These are phyloP conservation scores for Apiospora pterosperma DNA, from an alignment of 2,329 filamentous ascomycete genomes.

Conservation along the genomic window DNA sequence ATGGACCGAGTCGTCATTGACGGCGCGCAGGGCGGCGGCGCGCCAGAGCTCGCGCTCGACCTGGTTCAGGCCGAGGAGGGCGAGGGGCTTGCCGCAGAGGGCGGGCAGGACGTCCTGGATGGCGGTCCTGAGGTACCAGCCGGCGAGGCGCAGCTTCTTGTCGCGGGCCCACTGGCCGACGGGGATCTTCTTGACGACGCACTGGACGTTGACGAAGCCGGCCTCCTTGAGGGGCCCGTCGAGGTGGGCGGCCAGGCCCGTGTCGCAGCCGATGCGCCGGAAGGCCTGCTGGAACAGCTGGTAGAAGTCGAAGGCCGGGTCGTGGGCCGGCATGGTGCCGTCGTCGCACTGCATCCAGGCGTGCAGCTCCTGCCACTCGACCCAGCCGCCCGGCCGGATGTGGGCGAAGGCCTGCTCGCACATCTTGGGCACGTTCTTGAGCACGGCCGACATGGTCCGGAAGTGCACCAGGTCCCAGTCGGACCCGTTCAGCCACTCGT, in stretches of 20 bases:
- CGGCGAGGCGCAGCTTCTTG: constrained; percentile 9
- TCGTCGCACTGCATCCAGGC: constrained; percentile 37
- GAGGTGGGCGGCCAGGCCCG: constrained; percentile 31
- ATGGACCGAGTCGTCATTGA: constrained; percentile 12
- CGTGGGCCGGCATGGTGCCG: constrained; percentile 37
- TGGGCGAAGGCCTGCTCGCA: constrained; percentile 37
- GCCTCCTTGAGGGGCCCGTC: constrained; percentile 24
- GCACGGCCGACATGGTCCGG: constrained; percentile 44
- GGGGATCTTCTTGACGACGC: constrained; percentile 16
- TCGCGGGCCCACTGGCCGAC: constrained; percentile 12
- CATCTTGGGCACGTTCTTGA: constrained; percentile 48
- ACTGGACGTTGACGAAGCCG: constrained; percentile 32
- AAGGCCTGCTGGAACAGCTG: constrained; percentile 23
- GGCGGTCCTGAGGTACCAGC: constrained; percentile 12
- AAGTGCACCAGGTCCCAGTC: constrained; percentile 56
- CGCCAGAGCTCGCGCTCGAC: constrained; percentile 16
- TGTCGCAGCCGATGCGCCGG: constrained; percentile 35
- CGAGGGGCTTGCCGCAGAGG: constrained; percentile 9
- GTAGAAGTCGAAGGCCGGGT: constrained; percentile 31
- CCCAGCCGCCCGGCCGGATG: constrained; percentile 45
- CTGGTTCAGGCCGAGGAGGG: constrained; percentile 11
- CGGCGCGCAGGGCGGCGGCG: constrained; percentile 7
- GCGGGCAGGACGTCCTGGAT: constrained; percentile 15
- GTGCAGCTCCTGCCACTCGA: constrained; percentile 47
- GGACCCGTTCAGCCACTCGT: constrained; percentile 51